Evolutionary conservation across 192 early-diverging fungal species (phyloP).

Genomic region (Backusella australiensis): DNA sequence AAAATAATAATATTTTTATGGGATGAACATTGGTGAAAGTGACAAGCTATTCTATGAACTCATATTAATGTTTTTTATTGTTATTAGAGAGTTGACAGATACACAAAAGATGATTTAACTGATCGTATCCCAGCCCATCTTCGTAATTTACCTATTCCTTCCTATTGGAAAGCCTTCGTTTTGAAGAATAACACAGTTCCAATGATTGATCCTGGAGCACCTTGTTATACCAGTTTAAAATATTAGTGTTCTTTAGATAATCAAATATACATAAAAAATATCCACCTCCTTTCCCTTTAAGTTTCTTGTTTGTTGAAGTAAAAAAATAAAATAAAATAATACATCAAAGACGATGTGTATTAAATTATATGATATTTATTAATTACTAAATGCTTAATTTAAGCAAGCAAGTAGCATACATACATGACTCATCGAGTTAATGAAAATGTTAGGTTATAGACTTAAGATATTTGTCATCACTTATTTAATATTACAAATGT

Average conservation of each 20-base stretch:
- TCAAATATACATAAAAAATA: neutral
- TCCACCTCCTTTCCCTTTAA: neutral
- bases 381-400: no score
- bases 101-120: neutral
- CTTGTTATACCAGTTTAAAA: neutral
- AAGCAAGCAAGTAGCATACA: no score
- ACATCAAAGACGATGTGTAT: no score
- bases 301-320: neutral
- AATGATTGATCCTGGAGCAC: conserved; percentile 2
- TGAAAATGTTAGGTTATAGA: no score
- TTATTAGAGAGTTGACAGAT: neutral
- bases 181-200: conserved; percentile 19
- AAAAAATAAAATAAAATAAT: no score
- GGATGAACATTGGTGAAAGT: no score
- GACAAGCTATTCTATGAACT: neutral
- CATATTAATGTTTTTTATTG: neutral
- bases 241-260: neutral
- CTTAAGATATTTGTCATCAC: no score
- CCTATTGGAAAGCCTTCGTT: conserved; percentile 20
- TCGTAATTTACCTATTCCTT: conserved; percentile 18
- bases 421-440: no score
- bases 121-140: conserved; percentile 9
- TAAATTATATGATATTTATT: no score
- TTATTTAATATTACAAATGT: no score
- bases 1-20: no score